Evolutionary conservation across 163 green algal species (phyloP).

Genomic region (Chloromonas sp.): DNA sequence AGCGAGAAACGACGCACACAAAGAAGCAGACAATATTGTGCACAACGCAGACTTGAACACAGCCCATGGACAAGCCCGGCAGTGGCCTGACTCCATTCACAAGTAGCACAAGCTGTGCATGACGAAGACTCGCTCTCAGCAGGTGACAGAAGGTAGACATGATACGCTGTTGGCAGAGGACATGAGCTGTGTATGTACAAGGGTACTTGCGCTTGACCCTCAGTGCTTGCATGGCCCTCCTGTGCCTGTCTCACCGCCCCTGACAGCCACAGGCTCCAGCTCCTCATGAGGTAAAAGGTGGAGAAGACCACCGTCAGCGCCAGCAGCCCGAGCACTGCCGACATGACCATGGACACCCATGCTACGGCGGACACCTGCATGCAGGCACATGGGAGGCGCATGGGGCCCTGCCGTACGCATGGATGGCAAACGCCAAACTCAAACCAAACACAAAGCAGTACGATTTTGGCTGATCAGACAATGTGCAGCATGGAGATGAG

Average conservation of each 20-base stretch:
- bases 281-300: conserved; percentile 70
- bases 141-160: not conserved
- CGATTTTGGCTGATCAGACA: not conserved
- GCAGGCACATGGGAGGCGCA: not conserved
- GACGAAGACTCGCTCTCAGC: no score
- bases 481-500: not conserved
- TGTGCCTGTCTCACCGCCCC: not conserved
- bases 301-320: conserved; percentile 66
- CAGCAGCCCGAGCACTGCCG: conserved; percentile 64
- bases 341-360: conserved; percentile 70
- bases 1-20: not conserved
- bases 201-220: no score
- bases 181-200: not conserved
- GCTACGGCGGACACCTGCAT: conserved; percentile 40
- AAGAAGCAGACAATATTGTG: not conserved
- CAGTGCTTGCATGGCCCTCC: no score
- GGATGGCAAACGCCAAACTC: not conserved
- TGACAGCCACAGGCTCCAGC: conserved; percentile 38
- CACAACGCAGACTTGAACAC: no score
- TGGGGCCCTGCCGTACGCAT: no score
- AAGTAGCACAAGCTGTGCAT: no score
- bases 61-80: no score
- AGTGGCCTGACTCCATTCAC: no score
- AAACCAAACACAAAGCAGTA: not conserved
- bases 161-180: not conserved